These are phyloP conservation scores for Wickerhamiella alocasiicola DNA, from an alignment of 805 yeast species.

Conservation along the genomic window DNA sequence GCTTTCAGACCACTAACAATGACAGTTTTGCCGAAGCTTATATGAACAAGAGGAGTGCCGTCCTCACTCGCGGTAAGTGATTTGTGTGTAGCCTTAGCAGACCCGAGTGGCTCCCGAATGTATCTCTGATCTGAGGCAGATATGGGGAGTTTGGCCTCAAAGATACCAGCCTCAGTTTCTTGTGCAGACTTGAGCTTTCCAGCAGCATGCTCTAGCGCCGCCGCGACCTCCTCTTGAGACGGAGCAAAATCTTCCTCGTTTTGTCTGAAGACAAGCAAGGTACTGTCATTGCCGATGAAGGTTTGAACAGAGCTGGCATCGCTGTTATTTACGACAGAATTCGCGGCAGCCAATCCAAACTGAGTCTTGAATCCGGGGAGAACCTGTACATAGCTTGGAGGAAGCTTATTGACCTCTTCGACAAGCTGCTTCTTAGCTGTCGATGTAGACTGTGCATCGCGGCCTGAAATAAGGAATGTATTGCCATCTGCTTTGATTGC, in stretches of 20 bases:
- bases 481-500: constrained; percentile 36
- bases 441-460: constrained; percentile 38
- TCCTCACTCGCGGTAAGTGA: not conserved
- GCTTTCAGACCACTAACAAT: constrained; percentile 39
- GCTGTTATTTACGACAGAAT: constrained; percentile 12
- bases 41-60: constrained; percentile 3
- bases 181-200: constrained; percentile 46
- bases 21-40: constrained; percentile 35
- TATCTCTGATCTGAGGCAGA: constrained; percentile 44
- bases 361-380: constrained; percentile 53
- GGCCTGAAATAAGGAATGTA: constrained; percentile 49
- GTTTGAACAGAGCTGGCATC: constrained; percentile 35
- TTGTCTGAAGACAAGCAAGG: constrained; percentile 44
- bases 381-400: constrained; percentile 51
- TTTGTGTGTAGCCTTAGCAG: constrained; percentile 14
- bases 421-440: constrained; percentile 64
- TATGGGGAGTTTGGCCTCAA: constrained; percentile 39
- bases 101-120: constrained; percentile 41
- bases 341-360: constrained; percentile 32
- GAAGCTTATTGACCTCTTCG: constrained; percentile 52
- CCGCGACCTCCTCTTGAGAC: constrained; percentile 44
- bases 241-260: constrained; percentile 60
- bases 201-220: constrained; percentile 43
- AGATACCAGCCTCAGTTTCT: constrained; percentile 42
- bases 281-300: constrained; percentile 39